Base-by-base conservation (phyloP, 2,329 filamentous ascomycete genomes). In the Tolypocladium guangdongense region DNA sequence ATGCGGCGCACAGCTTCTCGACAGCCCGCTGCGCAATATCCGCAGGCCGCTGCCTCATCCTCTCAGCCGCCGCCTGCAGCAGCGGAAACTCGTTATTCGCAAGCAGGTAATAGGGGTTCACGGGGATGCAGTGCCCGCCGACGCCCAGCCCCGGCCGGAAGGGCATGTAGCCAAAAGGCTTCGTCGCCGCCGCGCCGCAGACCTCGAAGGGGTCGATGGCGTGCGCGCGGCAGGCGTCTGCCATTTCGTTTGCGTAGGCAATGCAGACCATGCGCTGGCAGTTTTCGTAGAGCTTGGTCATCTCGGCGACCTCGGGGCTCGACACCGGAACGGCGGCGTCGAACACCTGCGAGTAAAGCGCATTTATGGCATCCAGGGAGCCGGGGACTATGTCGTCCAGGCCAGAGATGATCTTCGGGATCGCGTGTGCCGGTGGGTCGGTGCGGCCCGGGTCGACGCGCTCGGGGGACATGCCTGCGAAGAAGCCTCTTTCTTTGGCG, bases 271-370 rank as follows among this genome's bases (percentile, higher is more conserved):
- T 80, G 2, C 78, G 70, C 60, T 80, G 76, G 59, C 78, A 81
- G 60, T 81, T 81, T 55, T 81, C 78, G 59, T 79, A 81, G 14
- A 81, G 65, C 64, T 81, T 81, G 56, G 73, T 77, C 75, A 81
- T 80, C 62, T 81, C 78, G 1, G 78, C 78, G 1, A 79, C 76
- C 58, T 81, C 78, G 1, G 78, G 77, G 33, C 63, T 65, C 12
- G 74, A 76, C 33, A 80, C 77, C 0, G 73, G 68, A 7, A 80
- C 67, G 7, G 80, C 66, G 0, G 64, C 61, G 50, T 77, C 67
- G 56, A 79, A 80, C 1, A 72, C 74, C n/a, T 63, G 60, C 2
- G 66, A 65, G 60, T 81, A 81, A 4, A 80, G 62, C 7, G 62
- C 58, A 7, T 62, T 55, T 52, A 81, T 78, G 36, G 68, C 64